Conservation (phyloP, 139 green algal genomes). For the Desmodesmus armatus region DNA sequence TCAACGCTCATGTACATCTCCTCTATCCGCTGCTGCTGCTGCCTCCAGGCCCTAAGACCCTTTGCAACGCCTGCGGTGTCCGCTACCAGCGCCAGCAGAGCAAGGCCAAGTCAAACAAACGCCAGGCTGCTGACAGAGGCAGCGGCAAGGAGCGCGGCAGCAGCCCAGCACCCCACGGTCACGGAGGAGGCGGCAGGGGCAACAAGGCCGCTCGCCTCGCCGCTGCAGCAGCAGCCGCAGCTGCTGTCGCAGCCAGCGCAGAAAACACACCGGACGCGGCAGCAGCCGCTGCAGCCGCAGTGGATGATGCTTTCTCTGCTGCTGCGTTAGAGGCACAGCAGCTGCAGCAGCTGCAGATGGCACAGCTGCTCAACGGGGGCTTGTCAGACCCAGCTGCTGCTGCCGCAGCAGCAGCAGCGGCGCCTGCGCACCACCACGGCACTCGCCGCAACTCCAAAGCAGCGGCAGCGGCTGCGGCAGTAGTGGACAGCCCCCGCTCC, state of each 20-base stretch:
- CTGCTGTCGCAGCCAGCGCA: background rate
- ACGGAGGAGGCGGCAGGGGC: background rate
- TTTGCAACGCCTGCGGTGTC: constrained; percentile 68
- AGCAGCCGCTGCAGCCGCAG: background rate
- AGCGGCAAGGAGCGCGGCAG: background rate
- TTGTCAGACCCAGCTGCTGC: background rate
- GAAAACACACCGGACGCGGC: background rate
- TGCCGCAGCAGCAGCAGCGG: constrained; percentile 3
- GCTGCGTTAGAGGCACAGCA: too few species aligned
- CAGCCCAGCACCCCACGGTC: background rate
- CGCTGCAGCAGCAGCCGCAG: background rate
- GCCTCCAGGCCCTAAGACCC: constrained; percentile 61
- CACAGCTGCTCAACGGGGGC: too few species aligned
- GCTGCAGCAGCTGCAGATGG: constrained; percentile 5
- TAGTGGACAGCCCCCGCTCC: background rate
- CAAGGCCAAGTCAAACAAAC: constrained; percentile 45
- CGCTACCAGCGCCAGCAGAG: constrained; percentile 58
- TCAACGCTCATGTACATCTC: too few species aligned
- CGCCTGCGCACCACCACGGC: background rate
- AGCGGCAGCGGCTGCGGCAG: background rate
- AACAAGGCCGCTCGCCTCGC: background rate
- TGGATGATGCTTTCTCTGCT: background rate
- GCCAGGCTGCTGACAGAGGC: background rate
- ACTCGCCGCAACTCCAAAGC: background rate
- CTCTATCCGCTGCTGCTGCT: background rate